phyloP scores from a whole-genome alignment of 495 filamentous ascomycete species.

The Antarctomyces pellizariae region DNA sequence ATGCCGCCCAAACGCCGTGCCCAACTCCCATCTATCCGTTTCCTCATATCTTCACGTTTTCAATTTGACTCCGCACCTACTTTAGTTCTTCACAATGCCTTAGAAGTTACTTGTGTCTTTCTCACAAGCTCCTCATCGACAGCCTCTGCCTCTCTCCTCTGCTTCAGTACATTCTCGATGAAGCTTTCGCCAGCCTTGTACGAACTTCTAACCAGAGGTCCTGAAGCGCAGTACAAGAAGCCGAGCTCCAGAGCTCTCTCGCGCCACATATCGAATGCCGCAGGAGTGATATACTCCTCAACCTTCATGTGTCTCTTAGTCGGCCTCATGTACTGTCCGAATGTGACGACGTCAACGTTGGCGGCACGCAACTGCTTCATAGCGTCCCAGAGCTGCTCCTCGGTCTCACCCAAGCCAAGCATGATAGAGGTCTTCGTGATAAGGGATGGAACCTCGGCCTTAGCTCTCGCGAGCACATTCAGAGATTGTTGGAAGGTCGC shows the following conservation, averaged over 20 bases:
- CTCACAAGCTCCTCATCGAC: background rate
- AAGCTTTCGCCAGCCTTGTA: constrained; percentile 98
- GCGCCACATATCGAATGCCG: constrained; percentile 75
- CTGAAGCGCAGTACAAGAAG: constrained; percentile 88
- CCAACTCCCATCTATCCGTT: too few species aligned
- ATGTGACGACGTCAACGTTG: constrained; percentile 84
- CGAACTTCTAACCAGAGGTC: constrained; percentile 73
- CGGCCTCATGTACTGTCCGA: constrained; percentile 97
- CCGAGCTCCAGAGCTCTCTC: constrained; percentile 81
- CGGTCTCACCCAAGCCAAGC: constrained; percentile 83
- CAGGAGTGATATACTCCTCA: constrained; percentile 77
- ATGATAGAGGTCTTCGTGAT: constrained; percentile 97
- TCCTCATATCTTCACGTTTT: too few species aligned
- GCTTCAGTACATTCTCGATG: constrained; percentile 93
- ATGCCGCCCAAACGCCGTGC: too few species aligned
- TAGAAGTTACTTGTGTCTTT: too few species aligned
- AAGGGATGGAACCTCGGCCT: constrained; percentile 44
- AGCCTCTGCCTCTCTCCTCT: constrained; percentile 23
- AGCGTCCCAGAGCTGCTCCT: constrained; percentile 66
- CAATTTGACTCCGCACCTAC: too few species aligned
- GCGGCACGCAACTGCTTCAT: constrained; percentile 54
- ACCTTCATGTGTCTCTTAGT: constrained; percentile 96
- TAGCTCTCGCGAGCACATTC: constrained; percentile 57
- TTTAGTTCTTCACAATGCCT: too few species aligned
- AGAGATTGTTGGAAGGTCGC: constrained; percentile 78